Conservation (phyloP, 352 stramenopile genomes). For the Phytophthora ramorum region DNA sequence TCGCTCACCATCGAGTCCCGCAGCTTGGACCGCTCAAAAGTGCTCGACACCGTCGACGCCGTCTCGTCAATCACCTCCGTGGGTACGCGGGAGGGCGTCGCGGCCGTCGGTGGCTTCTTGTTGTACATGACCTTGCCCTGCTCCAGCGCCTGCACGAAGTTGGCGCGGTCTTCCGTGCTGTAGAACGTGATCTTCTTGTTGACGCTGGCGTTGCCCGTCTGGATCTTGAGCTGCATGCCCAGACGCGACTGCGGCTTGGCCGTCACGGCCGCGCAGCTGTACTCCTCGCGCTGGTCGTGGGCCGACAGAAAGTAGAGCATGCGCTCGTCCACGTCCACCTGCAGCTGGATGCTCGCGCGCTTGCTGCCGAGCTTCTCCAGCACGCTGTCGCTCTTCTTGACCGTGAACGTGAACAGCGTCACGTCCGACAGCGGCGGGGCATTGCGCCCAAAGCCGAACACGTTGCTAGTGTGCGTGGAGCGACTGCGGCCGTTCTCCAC, state of each 20-base stretch:
- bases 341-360: conserved; percentile 81
- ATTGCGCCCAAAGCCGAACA: conserved; percentile 79
- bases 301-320: conserved; percentile 88
- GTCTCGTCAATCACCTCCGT: conserved; percentile 44
- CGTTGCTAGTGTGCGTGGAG: conserved; percentile 66
- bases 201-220: conserved; percentile 72
- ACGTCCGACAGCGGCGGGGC: conserved; percentile 60
- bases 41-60: conserved; percentile 38
- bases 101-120: conserved; percentile 40
- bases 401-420: conserved; percentile 87
- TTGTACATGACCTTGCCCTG: conserved; percentile 87
- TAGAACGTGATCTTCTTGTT: conserved; percentile 90
- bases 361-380: conserved; percentile 85
- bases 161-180: conserved; percentile 80
- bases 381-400: conserved; percentile 87
- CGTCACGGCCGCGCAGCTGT: conserved; percentile 81
- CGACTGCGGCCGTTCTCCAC: conserved; percentile 73
- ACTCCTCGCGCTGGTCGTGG: conserved; percentile 79
- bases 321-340: conserved; percentile 83
- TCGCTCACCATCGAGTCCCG: conserved; percentile 74
- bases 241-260: conserved; percentile 78
- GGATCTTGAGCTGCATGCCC: conserved; percentile 89
- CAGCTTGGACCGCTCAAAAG: conserved; percentile 48
- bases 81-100: conserved; percentile 21
- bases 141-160: conserved; percentile 84